phyloP scores from a whole-genome alignment of 2,329 filamentous ascomycete genomes.

The Exophiala sp. region DNA sequence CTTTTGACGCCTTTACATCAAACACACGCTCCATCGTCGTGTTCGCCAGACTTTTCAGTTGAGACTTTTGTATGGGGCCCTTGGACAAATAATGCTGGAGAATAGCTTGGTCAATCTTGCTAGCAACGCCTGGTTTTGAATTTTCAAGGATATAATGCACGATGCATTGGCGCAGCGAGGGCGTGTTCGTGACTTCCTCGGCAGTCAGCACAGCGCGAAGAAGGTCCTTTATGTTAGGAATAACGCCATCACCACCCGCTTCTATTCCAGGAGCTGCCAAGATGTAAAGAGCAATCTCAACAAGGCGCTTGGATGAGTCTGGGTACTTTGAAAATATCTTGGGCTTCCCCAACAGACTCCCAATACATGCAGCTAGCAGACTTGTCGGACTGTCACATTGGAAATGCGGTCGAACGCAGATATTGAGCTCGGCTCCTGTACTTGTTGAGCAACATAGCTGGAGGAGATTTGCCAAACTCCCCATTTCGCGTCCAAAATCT shows the following conservation, averaged over 20 bases:
- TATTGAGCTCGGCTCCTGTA: background rate
- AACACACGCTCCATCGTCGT: constrained; percentile 2
- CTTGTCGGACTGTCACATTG: constrained; percentile 1
- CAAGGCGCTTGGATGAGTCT: constrained; percentile 1
- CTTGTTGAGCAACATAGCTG: background rate
- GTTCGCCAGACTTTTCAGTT: constrained; percentile 8
- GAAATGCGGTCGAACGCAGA: constrained; percentile 15
- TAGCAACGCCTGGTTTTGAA: background rate
- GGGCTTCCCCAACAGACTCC: constrained; percentile 11
- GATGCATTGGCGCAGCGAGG: constrained; percentile 7
- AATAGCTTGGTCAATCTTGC: background rate
- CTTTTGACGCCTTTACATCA: background rate
- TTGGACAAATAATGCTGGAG: constrained; percentile 6
- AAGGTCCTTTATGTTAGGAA: background rate
- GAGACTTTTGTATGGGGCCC: constrained; percentile 8
- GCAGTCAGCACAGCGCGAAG: constrained; percentile 1
- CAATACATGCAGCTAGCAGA: constrained; percentile 16
- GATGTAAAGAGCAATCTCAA: background rate
- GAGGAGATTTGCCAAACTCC: constrained; percentile 6
- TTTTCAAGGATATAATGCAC: constrained; percentile 1
- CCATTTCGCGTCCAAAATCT: constrained; percentile 8
- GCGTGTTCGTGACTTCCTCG: constrained; percentile 7
- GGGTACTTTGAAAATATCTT: constrained; percentile 8
- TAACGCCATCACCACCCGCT: background rate
- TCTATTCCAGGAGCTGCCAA: background rate